phyloP scores from a whole-genome alignment of 2,329 filamentous ascomycete species.

The Colletotrichum gloeosporioides region DNA sequence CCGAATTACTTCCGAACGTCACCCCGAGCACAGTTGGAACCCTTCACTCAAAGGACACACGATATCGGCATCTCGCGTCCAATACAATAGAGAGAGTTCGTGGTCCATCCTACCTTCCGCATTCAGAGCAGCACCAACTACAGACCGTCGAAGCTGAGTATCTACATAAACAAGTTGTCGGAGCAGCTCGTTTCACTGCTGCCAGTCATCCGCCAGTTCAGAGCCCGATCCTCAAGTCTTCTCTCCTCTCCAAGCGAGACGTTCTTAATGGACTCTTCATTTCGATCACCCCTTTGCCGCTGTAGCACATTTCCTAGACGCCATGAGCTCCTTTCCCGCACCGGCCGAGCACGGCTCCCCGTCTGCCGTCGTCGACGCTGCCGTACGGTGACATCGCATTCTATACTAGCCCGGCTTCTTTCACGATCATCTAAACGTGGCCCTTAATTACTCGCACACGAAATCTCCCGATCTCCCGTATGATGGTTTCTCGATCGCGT shows the following conservation, averaged over 20 bases:
- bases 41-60: neutral
- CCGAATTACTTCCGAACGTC: neutral
- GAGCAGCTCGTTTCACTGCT: neutral
- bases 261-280: neutral
- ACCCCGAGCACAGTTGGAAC: neutral
- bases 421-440: neutral
- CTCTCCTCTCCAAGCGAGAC: neutral
- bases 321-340: neutral
- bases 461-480: neutral
- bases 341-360: neutral
- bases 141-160: neutral
- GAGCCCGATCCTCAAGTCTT: neutral
- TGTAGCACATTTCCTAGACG: neutral
- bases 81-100: neutral
- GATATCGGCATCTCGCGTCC: too few relatives aligned
- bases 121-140: neutral
- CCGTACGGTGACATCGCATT: neutral
- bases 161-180: neutral
- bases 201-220: neutral
- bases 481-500: neutral
- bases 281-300: neutral
- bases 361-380: neutral
- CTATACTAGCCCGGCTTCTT: neutral
- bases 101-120: neutral
- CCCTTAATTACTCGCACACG: neutral